Conservation (phyloP, 208 protist genomes). For the Naegleria lovaniensis region DNA sequence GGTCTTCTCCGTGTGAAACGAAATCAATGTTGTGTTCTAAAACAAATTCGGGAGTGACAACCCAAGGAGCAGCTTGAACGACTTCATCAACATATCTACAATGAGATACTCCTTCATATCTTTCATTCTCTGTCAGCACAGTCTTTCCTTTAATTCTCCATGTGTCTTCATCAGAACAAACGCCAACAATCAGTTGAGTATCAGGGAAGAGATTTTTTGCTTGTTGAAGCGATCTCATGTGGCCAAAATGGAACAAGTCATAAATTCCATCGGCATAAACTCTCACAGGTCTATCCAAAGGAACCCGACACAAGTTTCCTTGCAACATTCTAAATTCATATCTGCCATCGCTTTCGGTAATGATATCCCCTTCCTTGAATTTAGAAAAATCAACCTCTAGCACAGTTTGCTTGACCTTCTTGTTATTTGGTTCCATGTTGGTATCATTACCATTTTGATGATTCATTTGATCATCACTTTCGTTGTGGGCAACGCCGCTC, state of each 20-base stretch:
- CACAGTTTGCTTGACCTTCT: neutral
- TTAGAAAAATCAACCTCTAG: neutral
- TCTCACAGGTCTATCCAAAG: neutral
- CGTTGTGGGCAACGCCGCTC: too few relatives aligned
- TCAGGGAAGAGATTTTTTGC: slow-evolving; percentile 17
- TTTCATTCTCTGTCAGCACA: slow-evolving; percentile 37
- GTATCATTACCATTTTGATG: neutral
- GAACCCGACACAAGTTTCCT: neutral
- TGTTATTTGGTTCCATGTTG: neutral
- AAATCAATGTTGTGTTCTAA: slow-evolving; percentile 43
- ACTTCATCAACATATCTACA: slow-evolving; percentile 49
- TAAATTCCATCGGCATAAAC: slow-evolving; percentile 28
- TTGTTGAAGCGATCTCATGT: slow-evolving; percentile 25
- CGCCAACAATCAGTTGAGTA: slow-evolving; percentile 5
- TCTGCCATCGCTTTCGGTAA: neutral
- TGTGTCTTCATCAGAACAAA: slow-evolving; percentile 43
- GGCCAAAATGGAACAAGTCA: slow-evolving; percentile 19
- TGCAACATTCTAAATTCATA: neutral
- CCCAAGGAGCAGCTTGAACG: slow-evolving; percentile 40
- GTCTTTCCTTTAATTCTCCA: slow-evolving; percentile 41
- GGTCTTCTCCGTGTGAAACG: slow-evolving; percentile 43
- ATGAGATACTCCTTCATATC: slow-evolving; percentile 35
- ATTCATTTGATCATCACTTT: neutral
- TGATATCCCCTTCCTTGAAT: neutral
- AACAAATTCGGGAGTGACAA: slow-evolving; percentile 45